Percentiles rank a stretch among this genome's conserved stretches.
Conservation (phyloP, 257 asterid species). For the Solanum raphanifolium region DNA sequence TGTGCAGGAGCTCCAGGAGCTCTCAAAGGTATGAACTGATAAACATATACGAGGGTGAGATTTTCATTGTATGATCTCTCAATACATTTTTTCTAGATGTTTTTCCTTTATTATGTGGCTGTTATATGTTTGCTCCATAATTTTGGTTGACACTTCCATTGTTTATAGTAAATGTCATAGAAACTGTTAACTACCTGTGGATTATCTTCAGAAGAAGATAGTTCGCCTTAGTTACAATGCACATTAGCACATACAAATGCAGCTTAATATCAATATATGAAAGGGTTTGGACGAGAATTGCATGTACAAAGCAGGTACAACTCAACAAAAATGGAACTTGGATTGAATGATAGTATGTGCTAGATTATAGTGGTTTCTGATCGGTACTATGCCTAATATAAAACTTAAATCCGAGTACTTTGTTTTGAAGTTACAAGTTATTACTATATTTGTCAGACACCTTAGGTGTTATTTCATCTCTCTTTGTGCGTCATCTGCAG, state of each 20-base stretch:
- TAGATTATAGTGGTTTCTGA: not conserved
- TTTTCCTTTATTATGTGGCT: not conserved
- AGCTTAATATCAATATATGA: not conserved
- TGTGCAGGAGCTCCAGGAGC: conserved; percentile 92
- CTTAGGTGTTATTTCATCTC: not conserved
- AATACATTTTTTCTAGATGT: not conserved
- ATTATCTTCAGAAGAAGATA: not conserved
- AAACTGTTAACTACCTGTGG: not conserved
- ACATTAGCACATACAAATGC: not conserved
- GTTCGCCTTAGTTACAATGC: not conserved
- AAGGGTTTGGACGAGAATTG: not conserved
- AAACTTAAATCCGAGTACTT: not conserved
- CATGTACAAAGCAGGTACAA: not conserved
- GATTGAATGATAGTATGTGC: not conserved
- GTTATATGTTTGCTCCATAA: not conserved
- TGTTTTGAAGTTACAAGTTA: not conserved
- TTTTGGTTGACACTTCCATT: not conserved
- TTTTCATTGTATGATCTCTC: not conserved
- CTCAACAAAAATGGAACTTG: not conserved
- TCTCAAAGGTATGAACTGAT: conserved; percentile 55
- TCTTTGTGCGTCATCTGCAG: conserved; percentile 30
- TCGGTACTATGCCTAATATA: not conserved
- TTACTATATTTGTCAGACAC: not conserved
- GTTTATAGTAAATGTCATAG: not conserved
- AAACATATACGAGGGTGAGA: not conserved